Conservation (phyloP, 768 basidiomycete genomes). For the Podaxis pistillaris region DNA sequence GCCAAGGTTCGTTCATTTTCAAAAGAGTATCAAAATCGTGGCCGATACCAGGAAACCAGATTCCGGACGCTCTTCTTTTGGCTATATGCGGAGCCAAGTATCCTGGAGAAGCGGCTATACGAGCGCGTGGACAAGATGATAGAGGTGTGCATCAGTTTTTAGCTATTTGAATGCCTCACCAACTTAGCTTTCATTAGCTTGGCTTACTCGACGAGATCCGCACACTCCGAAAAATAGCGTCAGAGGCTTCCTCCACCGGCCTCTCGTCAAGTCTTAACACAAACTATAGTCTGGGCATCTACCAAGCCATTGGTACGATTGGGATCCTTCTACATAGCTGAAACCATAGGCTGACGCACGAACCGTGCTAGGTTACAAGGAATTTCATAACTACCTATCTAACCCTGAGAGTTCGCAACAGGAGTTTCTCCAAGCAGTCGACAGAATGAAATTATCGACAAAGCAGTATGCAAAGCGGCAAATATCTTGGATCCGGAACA, state of each 20-base stretch:
- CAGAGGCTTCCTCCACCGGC: constrained; percentile 1
- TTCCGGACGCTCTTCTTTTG: constrained; percentile 89
- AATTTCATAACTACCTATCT: constrained; percentile 74
- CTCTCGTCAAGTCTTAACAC: constrained; percentile 15
- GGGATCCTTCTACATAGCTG: background rate
- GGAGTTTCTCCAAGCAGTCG: constrained; percentile 55
- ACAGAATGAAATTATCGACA: constrained; percentile 84
- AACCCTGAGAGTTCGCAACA: constrained; percentile 34
- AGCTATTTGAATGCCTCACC: background rate
- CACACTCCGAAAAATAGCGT: constrained; percentile 41
- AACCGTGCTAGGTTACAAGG: constrained; percentile 74
- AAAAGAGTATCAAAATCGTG: background rate
- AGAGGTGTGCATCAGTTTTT: constrained; percentile 44
- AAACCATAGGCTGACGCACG: background rate
- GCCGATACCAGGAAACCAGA: constrained; percentile 36
- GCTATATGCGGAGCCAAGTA: constrained; percentile 73
- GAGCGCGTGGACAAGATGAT: constrained; percentile 88
- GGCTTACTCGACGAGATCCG: constrained; percentile 82
- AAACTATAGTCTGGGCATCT: constrained; percentile 85
- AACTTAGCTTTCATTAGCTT: constrained; percentile 39
- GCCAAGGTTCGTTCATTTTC: constrained; percentile 47
- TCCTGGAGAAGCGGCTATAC: constrained; percentile 69
- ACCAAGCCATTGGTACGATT: constrained; percentile 83
- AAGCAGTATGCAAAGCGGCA: constrained; percentile 91
- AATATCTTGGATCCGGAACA: constrained; percentile 89